A percentile compares a stretch with the other conserved stretches of the same genome.
These are phyloP conservation scores for Apiotrichum porosum DNA, from an alignment of 1,284 basidiomycete species.

Conservation along the genomic window DNA sequence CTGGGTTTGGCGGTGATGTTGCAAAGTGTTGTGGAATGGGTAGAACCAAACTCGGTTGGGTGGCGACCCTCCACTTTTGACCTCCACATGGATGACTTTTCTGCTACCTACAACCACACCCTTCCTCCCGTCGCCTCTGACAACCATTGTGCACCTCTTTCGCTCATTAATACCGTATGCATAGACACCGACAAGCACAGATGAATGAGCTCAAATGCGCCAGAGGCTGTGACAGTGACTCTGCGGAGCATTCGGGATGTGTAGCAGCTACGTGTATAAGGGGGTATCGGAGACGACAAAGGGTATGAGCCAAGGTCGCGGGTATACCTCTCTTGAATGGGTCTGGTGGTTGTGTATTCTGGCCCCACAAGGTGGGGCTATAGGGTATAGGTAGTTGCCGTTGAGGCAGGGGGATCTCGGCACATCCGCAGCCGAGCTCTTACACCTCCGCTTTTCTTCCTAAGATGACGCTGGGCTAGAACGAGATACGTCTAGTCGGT, in stretches of 20 bases:
- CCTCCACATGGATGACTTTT: neutral
- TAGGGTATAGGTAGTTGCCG: constrained; percentile 10
- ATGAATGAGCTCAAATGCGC: constrained; percentile 18
- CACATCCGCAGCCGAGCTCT: no score
- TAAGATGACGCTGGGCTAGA: no score
- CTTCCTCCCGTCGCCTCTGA: no score
- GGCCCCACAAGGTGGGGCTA: neutral
- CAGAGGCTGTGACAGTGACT: no score
- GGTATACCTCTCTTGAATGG: neutral
- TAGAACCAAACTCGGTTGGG: neutral
- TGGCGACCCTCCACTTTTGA: constrained; percentile 12
- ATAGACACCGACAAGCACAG: constrained; percentile 14
- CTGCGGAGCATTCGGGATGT: no score
- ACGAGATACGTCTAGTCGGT: constrained; percentile 3
- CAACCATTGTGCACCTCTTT: no score
- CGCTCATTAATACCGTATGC: constrained; percentile 3
- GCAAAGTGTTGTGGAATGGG: constrained; percentile 64
- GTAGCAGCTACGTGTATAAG: neutral
- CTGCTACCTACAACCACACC: neutral
- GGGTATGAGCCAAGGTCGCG: constrained; percentile 9
- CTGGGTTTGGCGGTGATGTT: constrained; percentile 77
- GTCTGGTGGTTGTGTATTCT: neutral
- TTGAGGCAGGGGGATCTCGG: constrained; percentile 10
- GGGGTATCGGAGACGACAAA: constrained; percentile 2
- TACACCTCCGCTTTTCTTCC: no score